phyloP scores from a whole-genome alignment of 495 filamentous ascomycete species.

The Evernia prunastri region DNA sequence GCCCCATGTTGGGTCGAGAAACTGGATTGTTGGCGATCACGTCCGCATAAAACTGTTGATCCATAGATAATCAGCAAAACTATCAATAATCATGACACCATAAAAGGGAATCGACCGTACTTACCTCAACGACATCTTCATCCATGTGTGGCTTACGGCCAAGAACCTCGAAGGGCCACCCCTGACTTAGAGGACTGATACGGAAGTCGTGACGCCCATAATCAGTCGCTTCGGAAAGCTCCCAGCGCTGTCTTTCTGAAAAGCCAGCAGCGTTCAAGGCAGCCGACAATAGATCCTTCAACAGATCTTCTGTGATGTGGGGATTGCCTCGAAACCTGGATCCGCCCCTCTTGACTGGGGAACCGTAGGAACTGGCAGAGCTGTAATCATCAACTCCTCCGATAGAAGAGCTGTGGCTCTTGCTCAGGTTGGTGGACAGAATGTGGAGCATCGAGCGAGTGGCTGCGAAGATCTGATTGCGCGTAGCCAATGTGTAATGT shows the following conservation, averaged over 20 bases:
- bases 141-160: slow-evolving; percentile 30
- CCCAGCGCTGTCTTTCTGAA: slow-evolving; percentile 46
- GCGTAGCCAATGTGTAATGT: slow-evolving; percentile 57
- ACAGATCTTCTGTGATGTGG: slow-evolving; percentile 47
- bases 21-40: slow-evolving; percentile 6
- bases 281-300: slow-evolving; percentile 51
- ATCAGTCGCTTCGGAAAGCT: slow-evolving; percentile 22
- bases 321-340: neutral
- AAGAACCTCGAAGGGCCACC: slow-evolving; percentile 38
- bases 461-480: slow-evolving; percentile 50
- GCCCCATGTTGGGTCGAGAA: neutral
- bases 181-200: slow-evolving; percentile 27
- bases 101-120: neutral
- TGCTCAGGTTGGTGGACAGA: slow-evolving; percentile 36
- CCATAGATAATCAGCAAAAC: neutral
- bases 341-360: neutral
- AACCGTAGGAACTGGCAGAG: neutral
- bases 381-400: neutral
- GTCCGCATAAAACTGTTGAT: slow-evolving; percentile 12
- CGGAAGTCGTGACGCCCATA: slow-evolving; percentile 19
- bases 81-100: neutral
- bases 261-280: slow-evolving; percentile 59
- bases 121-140: slow-evolving; percentile 31
- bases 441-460: slow-evolving; percentile 43
- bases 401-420: slow-evolving; percentile 25